Base-by-base conservation (phyloP, 1,284 basidiomycete species). In the Tilletia caries region DNA sequence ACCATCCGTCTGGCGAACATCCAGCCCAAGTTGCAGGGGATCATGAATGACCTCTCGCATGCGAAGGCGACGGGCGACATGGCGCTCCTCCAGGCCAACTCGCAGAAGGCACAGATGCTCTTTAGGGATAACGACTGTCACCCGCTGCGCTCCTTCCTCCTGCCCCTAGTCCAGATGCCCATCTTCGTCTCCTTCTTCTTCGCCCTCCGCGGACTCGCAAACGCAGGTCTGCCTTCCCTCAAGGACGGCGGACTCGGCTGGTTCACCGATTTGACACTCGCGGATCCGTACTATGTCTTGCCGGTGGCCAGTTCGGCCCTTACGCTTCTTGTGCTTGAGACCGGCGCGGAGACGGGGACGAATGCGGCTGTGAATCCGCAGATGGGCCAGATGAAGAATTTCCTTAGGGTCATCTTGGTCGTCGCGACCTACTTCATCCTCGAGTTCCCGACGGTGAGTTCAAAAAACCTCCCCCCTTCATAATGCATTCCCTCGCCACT, bases 161-260 rank as follows among this genome's bases (percentile, higher is more conserved):
- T 88, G 65, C 89, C 90, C 6, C 81, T 92, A 67, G 77, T 90
- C 2, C 93, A 96, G 82, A 84, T 93, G 52, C 89, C 92, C 0
- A 86, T 94, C 64, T 91, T 92, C 73, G 85, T 97, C 64, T 89
- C 90, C 33, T 86, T 93, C 85, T 98, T 97, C 87, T 90, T 94
- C 75, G 93, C 89, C 18, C 83, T 97, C 64, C 88, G 89, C 81
- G 85, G 85, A 46, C 87, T 98, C 85, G 91, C 90, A 70, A 85
- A 86, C 64, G 83, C 89, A 29, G 92, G 91, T 0, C 81, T 95
- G 34, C 86, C 87, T 58, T 91, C 91, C 82, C 84, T 98, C 76
- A 87, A 88, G 75, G 85, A 89, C 72, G 94, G 92, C 70, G 94
- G 95, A 0, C 84, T 94, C 20, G 86, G 84, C 54, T 90, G 90